These are phyloP conservation scores for Prunus padus DNA, from an alignment of 306 rosid species.

Conservation along the genomic window DNA sequence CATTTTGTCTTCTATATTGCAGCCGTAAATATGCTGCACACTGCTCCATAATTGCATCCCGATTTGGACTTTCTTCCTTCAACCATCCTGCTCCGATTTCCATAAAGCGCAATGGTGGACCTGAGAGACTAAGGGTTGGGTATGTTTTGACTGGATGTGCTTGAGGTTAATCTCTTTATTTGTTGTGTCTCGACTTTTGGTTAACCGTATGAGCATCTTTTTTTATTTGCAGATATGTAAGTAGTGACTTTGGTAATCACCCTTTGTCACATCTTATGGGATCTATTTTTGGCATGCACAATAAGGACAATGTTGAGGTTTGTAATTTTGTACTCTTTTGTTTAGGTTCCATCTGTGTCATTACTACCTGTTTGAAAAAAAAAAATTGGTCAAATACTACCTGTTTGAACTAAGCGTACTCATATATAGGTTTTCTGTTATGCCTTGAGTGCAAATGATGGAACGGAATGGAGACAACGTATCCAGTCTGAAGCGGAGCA, in stretches of 20 bases:
- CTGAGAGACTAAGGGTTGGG: conserved; percentile 81
- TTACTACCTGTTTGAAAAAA: neutral
- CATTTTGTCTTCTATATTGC: conserved; percentile 19
- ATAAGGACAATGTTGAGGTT: conserved; percentile 81
- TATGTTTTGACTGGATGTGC: conserved; percentile 32
- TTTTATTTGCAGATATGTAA: conserved; percentile 46
- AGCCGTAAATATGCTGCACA: conserved; percentile 94
- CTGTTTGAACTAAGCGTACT: neutral
- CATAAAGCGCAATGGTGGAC: conserved; percentile 64
- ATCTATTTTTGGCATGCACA: conserved; percentile 95
- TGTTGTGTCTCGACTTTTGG: neutral
- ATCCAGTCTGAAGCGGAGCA: conserved; percentile 90
- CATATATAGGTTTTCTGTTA: conserved; percentile 82
- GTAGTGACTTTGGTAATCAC: conserved; percentile 70
- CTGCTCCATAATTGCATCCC: conserved; percentile 86
- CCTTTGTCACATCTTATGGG: conserved; percentile 94
- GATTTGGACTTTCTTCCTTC: conserved; percentile 73
- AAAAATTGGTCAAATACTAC: too few relatives aligned
- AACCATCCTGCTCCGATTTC: conserved; percentile 70
- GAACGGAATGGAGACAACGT: conserved; percentile 93
- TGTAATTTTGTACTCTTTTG: neutral
- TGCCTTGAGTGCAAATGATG: conserved; percentile 93
- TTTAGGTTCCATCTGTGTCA: neutral
- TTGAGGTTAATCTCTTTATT: neutral
- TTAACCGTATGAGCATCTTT: conserved; percentile 4